Evolutionary conservation across 2,329 filamentous ascomycete species (phyloP).

Genomic region (Paecilomyces variotii): DNA sequence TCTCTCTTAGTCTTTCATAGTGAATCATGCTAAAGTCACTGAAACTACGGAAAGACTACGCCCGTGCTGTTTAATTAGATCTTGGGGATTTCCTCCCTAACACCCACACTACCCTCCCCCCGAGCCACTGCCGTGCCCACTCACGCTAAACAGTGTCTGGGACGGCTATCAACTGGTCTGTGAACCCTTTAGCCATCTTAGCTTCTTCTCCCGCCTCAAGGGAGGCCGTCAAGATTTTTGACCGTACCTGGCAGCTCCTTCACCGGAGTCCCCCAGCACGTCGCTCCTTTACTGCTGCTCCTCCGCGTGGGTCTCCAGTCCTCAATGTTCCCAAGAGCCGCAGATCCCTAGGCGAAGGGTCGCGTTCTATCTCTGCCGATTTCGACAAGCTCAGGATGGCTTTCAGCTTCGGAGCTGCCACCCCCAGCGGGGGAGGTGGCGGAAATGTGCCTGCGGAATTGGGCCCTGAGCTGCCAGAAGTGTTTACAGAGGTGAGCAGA

Average conservation of each 20-base stretch:
- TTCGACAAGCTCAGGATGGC: slow-evolving; percentile 46
- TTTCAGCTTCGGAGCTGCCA: slow-evolving; percentile 51
- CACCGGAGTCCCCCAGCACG: slow-evolving; percentile 35
- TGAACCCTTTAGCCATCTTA: slow-evolving; percentile 6
- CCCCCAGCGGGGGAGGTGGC: slow-evolving; percentile 34
- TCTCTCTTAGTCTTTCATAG: neutral
- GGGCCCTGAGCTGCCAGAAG: slow-evolving; percentile 64
- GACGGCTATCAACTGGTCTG: neutral
- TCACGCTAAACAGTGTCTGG: neutral
- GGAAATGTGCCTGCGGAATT: slow-evolving; percentile 32
- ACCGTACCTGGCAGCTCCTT: slow-evolving; percentile 34
- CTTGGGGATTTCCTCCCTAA: neutral
- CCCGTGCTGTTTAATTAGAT: neutral
- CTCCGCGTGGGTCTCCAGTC: slow-evolving; percentile 23
- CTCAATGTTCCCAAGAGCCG: slow-evolving; percentile 31
- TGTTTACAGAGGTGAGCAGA: slow-evolving; percentile 66
- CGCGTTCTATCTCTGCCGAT: slow-evolving; percentile 31
- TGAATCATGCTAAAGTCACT: neutral
- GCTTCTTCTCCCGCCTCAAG: slow-evolving; percentile 14
- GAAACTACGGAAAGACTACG: neutral
- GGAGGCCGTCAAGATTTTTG: slow-evolving; percentile 36
- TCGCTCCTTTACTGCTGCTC: slow-evolving; percentile 32
- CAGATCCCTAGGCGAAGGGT: slow-evolving; percentile 26
- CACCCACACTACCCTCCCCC: neutral
- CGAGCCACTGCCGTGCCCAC: neutral